Evolutionary conservation across 805 yeast genomes (phyloP).

Genomic region (Gaillardinia entomophila): DNA sequence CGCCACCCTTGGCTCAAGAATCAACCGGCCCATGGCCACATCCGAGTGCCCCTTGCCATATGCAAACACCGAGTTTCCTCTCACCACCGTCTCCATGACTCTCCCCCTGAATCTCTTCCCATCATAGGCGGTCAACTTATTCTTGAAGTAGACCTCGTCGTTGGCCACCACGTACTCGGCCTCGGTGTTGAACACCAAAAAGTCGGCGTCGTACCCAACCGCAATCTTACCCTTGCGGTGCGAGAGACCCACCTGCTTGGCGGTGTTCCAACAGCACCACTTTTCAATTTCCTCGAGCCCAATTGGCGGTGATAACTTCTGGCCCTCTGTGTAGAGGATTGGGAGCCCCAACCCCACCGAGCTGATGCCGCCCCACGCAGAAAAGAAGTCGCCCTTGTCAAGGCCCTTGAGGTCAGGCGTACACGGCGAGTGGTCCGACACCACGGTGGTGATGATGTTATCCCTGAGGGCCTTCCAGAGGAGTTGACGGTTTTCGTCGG

Average conservation of each 20-base stretch:
- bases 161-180: constrained; percentile 46
- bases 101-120: constrained; percentile 66
- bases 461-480: constrained; percentile 75
- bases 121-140: constrained; percentile 83
- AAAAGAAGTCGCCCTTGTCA: constrained; percentile 78
- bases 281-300: constrained; percentile 55
- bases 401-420: constrained; percentile 85
- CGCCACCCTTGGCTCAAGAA: constrained; percentile 51
- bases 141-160: constrained; percentile 63
- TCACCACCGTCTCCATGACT: constrained; percentile 71
- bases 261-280: constrained; percentile 84
- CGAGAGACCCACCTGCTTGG: constrained; percentile 74
- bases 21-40: constrained; percentile 51
- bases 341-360: constrained; percentile 91
- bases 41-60: constrained; percentile 49
- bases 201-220: constrained; percentile 84
- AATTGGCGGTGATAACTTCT: constrained; percentile 45
- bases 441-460: constrained; percentile 73
- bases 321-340: constrained; percentile 70
- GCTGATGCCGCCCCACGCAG: constrained; percentile 96
- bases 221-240: constrained; percentile 68
- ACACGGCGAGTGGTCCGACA: constrained; percentile 95
- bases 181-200: constrained; percentile 71
- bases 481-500: constrained; percentile 60
- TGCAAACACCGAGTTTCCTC: constrained; percentile 69